Base-by-base conservation (phyloP, 257 asterid genomes). In the Capsicum rhomboideum region DNA sequence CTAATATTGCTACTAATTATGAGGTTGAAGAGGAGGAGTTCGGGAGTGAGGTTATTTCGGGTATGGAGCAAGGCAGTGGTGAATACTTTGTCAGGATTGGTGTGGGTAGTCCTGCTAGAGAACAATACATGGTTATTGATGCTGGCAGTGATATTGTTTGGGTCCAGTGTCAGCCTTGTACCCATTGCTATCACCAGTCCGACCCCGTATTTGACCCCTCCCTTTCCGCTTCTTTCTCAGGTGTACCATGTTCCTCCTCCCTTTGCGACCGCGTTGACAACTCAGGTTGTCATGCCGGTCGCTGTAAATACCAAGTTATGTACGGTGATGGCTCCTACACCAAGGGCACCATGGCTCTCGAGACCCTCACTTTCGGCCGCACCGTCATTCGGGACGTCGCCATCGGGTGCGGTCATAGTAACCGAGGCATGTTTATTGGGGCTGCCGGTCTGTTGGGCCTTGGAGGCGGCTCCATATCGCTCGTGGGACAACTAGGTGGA, bases 191-290 rank as follows among this genome's bases (percentile, higher is more conserved):
- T 88, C 97, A 93, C 81, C 99, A 95, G 2, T 90, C 97, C 84
- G 99, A 95, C 94, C 99, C 99, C 84, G 97, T 95, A 0, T 95
- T 94, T 68, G 97, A 95, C 91, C 99, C 98, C 54, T 84, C 93
- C 0, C 88, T 87, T 14, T 95, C 99, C 0, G 93, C 93, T 44
- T 94, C 99, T 0, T 95, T 92, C 16, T 20, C 97, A 3, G 99
- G 99, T 0, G 98, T 95, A 2, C 90, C 99, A 0, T 95, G 99
- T 72, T 80, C 90, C 84, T 93, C 99, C 2, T 40, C 89, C 1
- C 85, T 93, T 0, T 95, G 97, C 54, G 89, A 90, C 6, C 93
- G 37, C 88, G 89, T 95, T 23, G 95, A 90, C 83, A 94, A 93
- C 50, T 92, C 99, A 67, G 97, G 95, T 8, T 95, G 98, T 18